Evolutionary conservation across 2,329 filamentous ascomycete species (phyloP), one percentile per base, ranked within the genome.

Genomic region (Celoporthe dispersa): DNA sequence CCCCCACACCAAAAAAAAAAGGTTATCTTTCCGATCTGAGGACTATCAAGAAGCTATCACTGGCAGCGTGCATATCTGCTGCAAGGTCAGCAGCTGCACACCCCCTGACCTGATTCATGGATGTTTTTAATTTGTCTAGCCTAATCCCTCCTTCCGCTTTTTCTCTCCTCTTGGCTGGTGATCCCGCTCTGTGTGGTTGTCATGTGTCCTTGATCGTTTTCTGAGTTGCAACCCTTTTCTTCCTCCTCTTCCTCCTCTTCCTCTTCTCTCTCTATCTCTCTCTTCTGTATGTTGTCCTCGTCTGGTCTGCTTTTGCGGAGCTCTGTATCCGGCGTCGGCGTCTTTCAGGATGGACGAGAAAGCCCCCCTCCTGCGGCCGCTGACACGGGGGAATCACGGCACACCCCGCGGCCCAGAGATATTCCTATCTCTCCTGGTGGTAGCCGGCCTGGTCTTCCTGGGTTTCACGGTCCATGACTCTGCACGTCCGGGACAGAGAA

Each of bases 11-110:
- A 22, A 2, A 19, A 6, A 51, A 7, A 37, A 9, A 53, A 60
- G 60, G 59, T 71, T 70, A 70, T 71, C 68, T 70, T 67, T 51
- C 55, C 64, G 51, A 71, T 70, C 55, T 70, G 41, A 16, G 5
- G 64, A 65, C 55, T 70, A 64, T 67, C 68, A 61, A 31, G 64
- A 67, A 25, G 61, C 9, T 68, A 68, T 66, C 62, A 57, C 28
- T 61, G 31, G 25, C n/a, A 35, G 8, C 2, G 41, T 22, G 41
- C 41, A 44, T 44, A 44, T 44, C 41, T 31, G 3, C 22, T 60
- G 14, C 33, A 62, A 67, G 68, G 66, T 66, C 69, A 68, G 33
- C 60, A 67, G 67, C 60, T 61, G 48, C n/a, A 53, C 37, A 39
- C 35, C 59, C 44, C 39, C 28, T 66, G 51, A 44, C 28, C 28